These are phyloP conservation scores for Termitomyces sp. DNA, from an alignment of 768 basidiomycete genomes.

Conservation along the genomic window DNA sequence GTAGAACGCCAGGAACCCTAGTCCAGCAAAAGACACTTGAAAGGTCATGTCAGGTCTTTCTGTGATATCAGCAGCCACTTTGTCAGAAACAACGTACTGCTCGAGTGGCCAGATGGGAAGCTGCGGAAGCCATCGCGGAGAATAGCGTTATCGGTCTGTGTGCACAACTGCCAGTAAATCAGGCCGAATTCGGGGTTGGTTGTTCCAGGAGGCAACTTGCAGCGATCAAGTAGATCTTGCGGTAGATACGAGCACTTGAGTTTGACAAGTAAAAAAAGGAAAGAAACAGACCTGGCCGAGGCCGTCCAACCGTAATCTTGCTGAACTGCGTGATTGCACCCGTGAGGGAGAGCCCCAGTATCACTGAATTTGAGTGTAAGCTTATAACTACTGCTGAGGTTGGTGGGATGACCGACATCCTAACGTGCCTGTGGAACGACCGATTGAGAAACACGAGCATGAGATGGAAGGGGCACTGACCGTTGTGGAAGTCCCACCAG, in stretches of 20 bases:
- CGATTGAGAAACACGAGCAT: neutral
- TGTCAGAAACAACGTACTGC: constrained; percentile 43
- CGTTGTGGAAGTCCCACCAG: constrained; percentile 86
- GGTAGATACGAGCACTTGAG: neutral
- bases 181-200: constrained; percentile 69
- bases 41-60: neutral
- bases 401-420: constrained; percentile 26
- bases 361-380: constrained; percentile 33
- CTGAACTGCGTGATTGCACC: constrained; percentile 79
- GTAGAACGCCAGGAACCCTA: constrained; percentile 86
- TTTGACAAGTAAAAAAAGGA: neutral
- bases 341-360: constrained; percentile 70
- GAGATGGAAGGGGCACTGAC: constrained; percentile 23
- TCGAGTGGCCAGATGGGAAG: constrained; percentile 90
- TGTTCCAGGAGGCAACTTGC: constrained; percentile 61
- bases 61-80: neutral
- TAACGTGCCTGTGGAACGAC: constrained; percentile 27
- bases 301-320: constrained; percentile 86
- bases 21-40: constrained; percentile 85
- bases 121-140: constrained; percentile 85
- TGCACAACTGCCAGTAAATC: constrained; percentile 74
- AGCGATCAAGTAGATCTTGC: constrained; percentile 61
- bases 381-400: neutral
- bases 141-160: constrained; percentile 50
- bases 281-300: constrained; percentile 62